Evolutionary conservation across 202 grass and related monocot species (phyloP), one percentile per base, ranked within the genome.

Genomic region (Digitaria exilis): DNA sequence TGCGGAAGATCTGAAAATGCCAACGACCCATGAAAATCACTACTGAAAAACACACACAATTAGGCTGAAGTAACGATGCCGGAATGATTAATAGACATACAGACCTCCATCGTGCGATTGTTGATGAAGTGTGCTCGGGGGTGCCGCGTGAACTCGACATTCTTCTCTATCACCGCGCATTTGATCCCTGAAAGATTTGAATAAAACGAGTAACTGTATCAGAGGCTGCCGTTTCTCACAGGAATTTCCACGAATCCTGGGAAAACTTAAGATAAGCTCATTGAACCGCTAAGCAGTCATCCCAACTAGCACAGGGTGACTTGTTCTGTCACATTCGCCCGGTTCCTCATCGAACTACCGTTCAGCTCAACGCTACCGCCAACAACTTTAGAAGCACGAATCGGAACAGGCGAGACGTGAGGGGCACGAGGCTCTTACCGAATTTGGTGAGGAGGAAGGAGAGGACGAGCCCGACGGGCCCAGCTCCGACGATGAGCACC

Each of bases 21-120:
- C 83, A 73, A 5, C 29, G n/a, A n/a, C n/a, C n/a, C n/a, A n/a
- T n/a, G n/a, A n/a, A n/a, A n/a, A n/a, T n/a, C 17, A 2, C 48
- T 30, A 3, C 22, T 78, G 14, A 83, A 70, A 71, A 59, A 52
- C 78, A 22, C 50, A 39, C 32, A 59, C 22, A 69, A 11, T 30
- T 6, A 14, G 70, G 56, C 42, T 50, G 14, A 61, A 61, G 42
- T 54, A 31, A 11, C 14, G 31, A 61, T 30, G 75, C 1, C 9
- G 75, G 14, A 41, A 32, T 63, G 73, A 42, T 11, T 69, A 41
- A 46, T 58, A 55, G 62, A 31, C 7, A 30, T 71, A 86, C 58
- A 37, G 87, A 95, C 93, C 93, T 98, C 96, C 96, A 98, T 98
- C 2, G 91, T 90, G 62, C 96, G 91, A 68, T 98, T 98, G 83